Evolutionary conservation across 768 basidiomycete genomes (phyloP).

Genomic region (Suillus alpinus): DNA sequence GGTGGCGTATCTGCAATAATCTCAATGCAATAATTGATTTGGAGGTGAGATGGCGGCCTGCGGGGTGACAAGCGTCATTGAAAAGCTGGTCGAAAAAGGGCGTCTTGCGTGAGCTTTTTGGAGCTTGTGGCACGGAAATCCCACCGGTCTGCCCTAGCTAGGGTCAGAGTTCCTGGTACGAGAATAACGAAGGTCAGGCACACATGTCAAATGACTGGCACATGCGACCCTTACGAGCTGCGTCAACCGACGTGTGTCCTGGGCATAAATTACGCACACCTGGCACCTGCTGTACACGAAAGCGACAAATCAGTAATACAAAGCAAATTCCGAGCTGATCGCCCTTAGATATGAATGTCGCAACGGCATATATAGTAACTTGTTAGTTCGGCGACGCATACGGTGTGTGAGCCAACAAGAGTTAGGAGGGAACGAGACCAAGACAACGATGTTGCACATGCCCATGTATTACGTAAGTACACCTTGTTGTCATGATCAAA

Average conservation of each 20-base stretch:
- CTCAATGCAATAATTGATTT: neutral
- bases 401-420: too few relatives aligned
- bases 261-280: constrained; percentile 21
- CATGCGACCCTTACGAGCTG: neutral
- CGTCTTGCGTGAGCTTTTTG: neutral
- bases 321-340: constrained; percentile 16
- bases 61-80: neutral
- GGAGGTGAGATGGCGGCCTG: neutral
- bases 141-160: neutral
- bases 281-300: constrained; percentile 25
- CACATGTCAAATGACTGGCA: neutral
- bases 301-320: constrained; percentile 22
- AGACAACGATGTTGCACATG: too few relatives aligned
- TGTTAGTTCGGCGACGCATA: neutral
- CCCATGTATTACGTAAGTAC: too few relatives aligned
- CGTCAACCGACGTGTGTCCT: neutral
- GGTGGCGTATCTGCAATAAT: neutral
- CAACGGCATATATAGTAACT: neutral
- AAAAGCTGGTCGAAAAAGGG: neutral
- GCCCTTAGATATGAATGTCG: neutral
- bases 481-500: too few relatives aligned
- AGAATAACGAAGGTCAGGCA: neutral
- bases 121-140: neutral
- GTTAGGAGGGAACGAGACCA: too few relatives aligned
- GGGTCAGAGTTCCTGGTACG: neutral